Evolutionary conservation across 2,329 filamentous ascomycete species (phyloP).

Genomic region (Pezicula carpinea): DNA sequence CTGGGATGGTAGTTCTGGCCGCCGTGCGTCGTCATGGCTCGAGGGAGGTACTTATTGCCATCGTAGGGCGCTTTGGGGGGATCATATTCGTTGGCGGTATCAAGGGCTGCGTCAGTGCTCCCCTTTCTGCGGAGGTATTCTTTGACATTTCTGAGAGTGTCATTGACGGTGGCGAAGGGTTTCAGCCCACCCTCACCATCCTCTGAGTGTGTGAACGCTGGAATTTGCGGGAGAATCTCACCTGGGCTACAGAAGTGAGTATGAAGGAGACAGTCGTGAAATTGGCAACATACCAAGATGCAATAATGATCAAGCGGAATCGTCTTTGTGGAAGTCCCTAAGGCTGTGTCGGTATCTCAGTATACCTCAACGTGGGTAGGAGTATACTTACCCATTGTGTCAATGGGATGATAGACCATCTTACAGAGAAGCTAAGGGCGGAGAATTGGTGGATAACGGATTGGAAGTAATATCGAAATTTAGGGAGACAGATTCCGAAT

Average conservation of each 20-base stretch:
- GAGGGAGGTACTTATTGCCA: constrained; percentile 41
- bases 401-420: constrained; percentile 59
- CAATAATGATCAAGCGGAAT: constrained; percentile 50
- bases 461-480: constrained; percentile 52
- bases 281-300: constrained; percentile 32
- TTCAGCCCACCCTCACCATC: constrained; percentile 30
- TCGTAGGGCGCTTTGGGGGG: constrained; percentile 35
- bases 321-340: constrained; percentile 24
- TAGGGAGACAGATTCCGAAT: constrained; percentile 54
- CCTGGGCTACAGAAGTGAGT: constrained; percentile 49
- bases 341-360: background rate
- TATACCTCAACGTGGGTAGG: no score
- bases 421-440: constrained; percentile 60
- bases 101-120: constrained; percentile 35
- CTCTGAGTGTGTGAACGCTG: constrained; percentile 52
- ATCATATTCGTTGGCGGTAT: constrained; percentile 11
- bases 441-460: constrained; percentile 61
- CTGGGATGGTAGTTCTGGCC: constrained; percentile 60
- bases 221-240: constrained; percentile 63
- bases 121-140: no score
- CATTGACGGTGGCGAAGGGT: constrained; percentile 39
- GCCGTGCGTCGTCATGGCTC: constrained; percentile 62
- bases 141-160: constrained; percentile 18
- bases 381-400: constrained; percentile 36
- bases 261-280: background rate